Percentiles rank a stretch among this genome's conserved stretches.
These are phyloP conservation scores for Symmetrospora coprosmae DNA, from an alignment of 768 basidiomycete genomes.

Conservation along the genomic window DNA sequence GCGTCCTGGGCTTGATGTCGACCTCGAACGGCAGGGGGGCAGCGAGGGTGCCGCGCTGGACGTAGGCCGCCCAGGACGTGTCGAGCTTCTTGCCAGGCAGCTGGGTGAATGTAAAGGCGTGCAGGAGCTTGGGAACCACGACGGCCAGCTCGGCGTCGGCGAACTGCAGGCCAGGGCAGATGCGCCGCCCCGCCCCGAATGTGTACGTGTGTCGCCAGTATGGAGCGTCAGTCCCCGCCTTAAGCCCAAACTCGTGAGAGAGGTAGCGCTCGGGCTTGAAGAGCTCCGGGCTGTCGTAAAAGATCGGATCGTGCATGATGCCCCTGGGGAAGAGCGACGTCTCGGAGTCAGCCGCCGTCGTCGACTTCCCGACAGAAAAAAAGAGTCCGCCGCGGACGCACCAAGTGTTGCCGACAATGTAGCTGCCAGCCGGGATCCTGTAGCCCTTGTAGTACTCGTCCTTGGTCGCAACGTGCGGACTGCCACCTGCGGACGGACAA, in stretches of 20 bases:
- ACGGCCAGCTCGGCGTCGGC: neutral
- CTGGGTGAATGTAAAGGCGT: neutral
- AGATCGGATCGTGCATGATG: conserved; percentile 10
- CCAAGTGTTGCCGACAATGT: conserved; percentile 10
- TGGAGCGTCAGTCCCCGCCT: neutral
- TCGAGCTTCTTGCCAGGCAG: neutral
- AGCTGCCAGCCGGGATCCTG: neutral
- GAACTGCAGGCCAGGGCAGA: conserved; percentile 9
- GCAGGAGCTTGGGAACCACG: neutral
- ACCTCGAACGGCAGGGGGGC: conserved; percentile 24
- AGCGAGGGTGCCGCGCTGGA: neutral
- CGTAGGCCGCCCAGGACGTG: neutral
- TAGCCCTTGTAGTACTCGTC: conserved; percentile 19
- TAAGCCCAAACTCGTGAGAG: neutral
- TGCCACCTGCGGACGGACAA: conserved; percentile 1
- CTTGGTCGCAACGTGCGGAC: conserved; percentile 22
- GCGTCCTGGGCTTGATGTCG: conserved; percentile 15
- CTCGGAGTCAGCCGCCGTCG: no score
- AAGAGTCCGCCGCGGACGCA: no score
- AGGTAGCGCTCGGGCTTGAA: conserved; percentile 21
- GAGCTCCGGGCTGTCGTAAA: conserved; percentile 7
- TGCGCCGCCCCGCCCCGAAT: conserved; percentile 18
- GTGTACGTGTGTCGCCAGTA: neutral
- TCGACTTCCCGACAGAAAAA: no score
- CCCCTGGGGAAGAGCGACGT: no score